phyloP scores from a whole-genome alignment of 208 protist species.

The Leishmania tropica region DNA sequence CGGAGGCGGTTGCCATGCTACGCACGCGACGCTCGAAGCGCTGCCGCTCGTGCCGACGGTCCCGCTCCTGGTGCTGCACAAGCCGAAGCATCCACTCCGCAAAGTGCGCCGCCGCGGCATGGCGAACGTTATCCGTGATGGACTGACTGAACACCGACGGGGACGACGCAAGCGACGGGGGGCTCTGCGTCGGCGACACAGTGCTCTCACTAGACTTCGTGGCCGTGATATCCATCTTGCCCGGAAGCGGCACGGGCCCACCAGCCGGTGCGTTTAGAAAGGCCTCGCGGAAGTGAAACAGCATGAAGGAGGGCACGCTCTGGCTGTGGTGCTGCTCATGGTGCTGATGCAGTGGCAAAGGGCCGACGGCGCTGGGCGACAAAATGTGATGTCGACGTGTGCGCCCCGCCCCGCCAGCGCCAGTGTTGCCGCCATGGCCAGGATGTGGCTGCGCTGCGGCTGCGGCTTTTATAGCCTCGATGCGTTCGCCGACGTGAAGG shows the following conservation, averaged over 20 bases:
- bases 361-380: background rate
- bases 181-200: background rate
- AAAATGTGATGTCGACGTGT: conserved; percentile 10
- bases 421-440: conserved; percentile 12
- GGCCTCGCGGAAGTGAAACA: conserved; percentile 26
- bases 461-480: conserved; percentile 4
- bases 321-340: background rate
- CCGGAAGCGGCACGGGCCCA: conserved; percentile 10
- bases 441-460: background rate
- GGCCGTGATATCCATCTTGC: background rate
- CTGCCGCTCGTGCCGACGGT: conserved; percentile 34
- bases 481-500: conserved; percentile 34
- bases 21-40: conserved; percentile 15
- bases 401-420: background rate
- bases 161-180: conserved; percentile 7
- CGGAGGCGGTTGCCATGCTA: conserved; percentile 5
- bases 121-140: conserved; percentile 18
- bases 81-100: conserved; percentile 57
- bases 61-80: conserved; percentile 39
- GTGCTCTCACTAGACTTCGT: background rate
- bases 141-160: conserved; percentile 1
- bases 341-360: background rate
- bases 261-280: conserved; percentile 11
- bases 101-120: conserved; percentile 49
- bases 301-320: conserved; percentile 27